These are phyloP conservation scores for Syzygium aromaticum DNA, from an alignment of 345 rosid genomes.

Conservation along the genomic window DNA sequence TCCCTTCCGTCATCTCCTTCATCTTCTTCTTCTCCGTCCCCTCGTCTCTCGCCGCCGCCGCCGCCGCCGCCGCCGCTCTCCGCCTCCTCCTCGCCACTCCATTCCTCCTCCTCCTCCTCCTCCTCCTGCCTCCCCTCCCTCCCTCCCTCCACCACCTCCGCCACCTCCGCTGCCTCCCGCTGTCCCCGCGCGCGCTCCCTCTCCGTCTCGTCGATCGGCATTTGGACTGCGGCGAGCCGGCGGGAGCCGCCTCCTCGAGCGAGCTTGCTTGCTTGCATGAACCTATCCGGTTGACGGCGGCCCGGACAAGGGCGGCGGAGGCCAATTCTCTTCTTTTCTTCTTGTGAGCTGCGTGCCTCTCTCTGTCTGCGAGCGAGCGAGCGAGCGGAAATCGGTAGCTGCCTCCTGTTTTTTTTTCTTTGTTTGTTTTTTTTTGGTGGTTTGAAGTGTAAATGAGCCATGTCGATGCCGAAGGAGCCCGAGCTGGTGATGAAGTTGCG, in stretches of 20 bases:
- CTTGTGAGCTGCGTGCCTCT: not conserved
- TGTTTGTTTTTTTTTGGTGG: too few relatives aligned
- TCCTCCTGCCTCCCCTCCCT: not conserved
- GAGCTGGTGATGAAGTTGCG: conserved; percentile 89
- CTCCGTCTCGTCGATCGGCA: not conserved
- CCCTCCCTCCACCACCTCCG: not conserved
- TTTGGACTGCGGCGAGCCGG: not conserved
- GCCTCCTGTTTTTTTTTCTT: not conserved
- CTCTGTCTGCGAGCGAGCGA: not conserved
- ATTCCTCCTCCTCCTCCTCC: not conserved
- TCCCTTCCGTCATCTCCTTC: not conserved
- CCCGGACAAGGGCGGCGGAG: not conserved
- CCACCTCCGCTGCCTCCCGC: not conserved
- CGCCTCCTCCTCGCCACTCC: not conserved
- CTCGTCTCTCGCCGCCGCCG: too few relatives aligned
- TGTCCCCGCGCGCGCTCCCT: not conserved
- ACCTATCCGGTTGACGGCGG: not conserved
- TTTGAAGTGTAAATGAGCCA: conserved; percentile 10
- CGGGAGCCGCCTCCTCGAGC: not conserved
- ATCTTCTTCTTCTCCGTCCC: not conserved
- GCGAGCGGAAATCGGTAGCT: not conserved
- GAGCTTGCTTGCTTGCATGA: not conserved
- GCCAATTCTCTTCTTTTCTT: too few relatives aligned
- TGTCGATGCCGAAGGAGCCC: conserved; percentile 81
- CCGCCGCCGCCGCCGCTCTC: not conserved